Base-by-base conservation (phyloP, 352 stramenopile genomes). In the Phytophthora syringae region DNA sequence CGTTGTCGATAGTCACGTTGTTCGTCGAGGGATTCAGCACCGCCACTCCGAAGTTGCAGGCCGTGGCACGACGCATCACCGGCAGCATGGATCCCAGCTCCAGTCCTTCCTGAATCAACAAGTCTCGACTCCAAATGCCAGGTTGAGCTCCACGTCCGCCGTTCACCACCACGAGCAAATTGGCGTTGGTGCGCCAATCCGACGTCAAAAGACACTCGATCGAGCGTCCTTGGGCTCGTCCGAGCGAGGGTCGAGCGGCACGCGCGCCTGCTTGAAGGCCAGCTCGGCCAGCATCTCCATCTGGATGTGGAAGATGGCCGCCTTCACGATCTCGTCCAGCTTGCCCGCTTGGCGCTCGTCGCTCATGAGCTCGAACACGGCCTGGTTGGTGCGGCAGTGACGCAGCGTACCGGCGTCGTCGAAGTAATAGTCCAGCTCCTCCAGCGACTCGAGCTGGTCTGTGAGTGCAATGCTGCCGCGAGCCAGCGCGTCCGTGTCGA, bases 11-110 rank as follows among this genome's bases (percentile, higher is more conserved):
- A 52, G 94, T 93, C 12, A 92, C 86, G 67, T 96, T 97, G 72
- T 96, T 95, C 76, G 95, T 96, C 27, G 82, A 88, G 0, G 89
- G 89, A 55, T 97, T 97, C 24, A 87, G 84, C 2, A 97, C 88
- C 52, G 96, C 83, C 40, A 97, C 92, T 34, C 89, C 89, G 54
- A 94, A 94, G 3, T 83, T 86, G 55, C 94, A 81, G 52, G 92
- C 83, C 1, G 95, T 80, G 5, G 89, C 89, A 65, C 94, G 93
- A 64, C 87, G 83, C 56, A 97, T 95, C 65, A 95, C 96, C 47
- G 89, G 82, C 54, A 97, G 74, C 89, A 97, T 97, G 18, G 85
- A 93, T 10, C 89, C 89, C 16, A 82, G 88, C 63, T 94, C 88
- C 52, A 97, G 79, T n/a, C 89, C 89, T 10, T 86, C 87, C 48